Percentiles rank a stretch among this genome's conserved stretches.
These are phyloP conservation scores for Metarhizium album DNA, from an alignment of 2,329 filamentous ascomycete genomes.

Conservation along the genomic window DNA sequence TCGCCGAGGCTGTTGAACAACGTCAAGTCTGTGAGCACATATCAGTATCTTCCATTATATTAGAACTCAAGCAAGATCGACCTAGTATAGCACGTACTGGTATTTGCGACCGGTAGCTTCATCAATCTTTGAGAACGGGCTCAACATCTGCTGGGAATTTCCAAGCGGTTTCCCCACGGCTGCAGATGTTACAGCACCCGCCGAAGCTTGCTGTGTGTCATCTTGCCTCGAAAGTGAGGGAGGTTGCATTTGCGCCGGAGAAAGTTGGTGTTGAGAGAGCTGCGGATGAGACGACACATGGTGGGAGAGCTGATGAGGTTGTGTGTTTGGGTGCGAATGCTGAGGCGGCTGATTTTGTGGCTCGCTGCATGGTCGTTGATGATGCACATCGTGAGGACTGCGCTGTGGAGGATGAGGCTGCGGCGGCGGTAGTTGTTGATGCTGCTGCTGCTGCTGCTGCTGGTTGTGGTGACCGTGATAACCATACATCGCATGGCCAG, in stretches of 20 bases:
- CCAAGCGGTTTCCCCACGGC: slow-evolving; percentile 11
- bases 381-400: slow-evolving; percentile 5
- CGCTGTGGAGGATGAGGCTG: slow-evolving; percentile 9
- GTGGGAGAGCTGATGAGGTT: slow-evolving; percentile 11
- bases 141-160: slow-evolving; percentile 12
- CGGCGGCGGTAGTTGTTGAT: slow-evolving; percentile 3
- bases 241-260: slow-evolving; percentile 9
- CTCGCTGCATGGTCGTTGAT: slow-evolving; percentile 5
- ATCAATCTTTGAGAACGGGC: slow-evolving; percentile 24
- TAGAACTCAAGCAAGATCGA: background rate
- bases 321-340: slow-evolving; percentile 14
- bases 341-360: slow-evolving; percentile 4
- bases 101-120: slow-evolving; percentile 24
- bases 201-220: slow-evolving; percentile 7
- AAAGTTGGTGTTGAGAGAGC: slow-evolving; percentile 9
- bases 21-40: slow-evolving; percentile 46
- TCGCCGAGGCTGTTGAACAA: slow-evolving; percentile 83
- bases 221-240: slow-evolving; percentile 13
- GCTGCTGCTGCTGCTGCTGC: slow-evolving; percentile 12
- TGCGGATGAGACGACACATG: slow-evolving; percentile 2
- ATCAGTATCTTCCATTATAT: slow-evolving; percentile 9
- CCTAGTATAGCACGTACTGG: slow-evolving; percentile 16
- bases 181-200: background rate
- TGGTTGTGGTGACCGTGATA: slow-evolving; percentile 13
- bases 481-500: slow-evolving; percentile 2